A percentile compares a stretch with the other conserved stretches of the same genome.
Conservation (phyloP, 331 rosid species). For the Rhamnella rubrinervis region DNA sequence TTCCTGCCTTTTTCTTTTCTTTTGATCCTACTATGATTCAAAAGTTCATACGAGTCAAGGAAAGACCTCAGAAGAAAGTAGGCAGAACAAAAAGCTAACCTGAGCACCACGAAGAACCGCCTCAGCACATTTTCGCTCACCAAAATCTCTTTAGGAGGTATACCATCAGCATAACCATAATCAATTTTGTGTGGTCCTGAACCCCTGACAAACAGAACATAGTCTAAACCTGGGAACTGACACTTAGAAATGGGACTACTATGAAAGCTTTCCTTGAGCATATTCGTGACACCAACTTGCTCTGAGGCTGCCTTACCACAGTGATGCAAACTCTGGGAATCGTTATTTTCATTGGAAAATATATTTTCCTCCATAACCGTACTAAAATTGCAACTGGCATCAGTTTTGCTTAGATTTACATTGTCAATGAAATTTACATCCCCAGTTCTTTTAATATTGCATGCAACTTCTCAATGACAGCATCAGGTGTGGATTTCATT, state of each 20-base stretch:
- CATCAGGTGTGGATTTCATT: slow-evolving; percentile 55
- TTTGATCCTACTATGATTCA: background rate
- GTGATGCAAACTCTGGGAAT: slow-evolving; percentile 3
- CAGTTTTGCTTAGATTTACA: slow-evolving; percentile 3
- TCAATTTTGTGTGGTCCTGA: slow-evolving; percentile 74
- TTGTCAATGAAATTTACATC: slow-evolving; percentile 8
- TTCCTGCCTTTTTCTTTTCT: too few species aligned
- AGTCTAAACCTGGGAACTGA: slow-evolving; percentile 63
- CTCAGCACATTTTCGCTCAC: slow-evolving; percentile 96
- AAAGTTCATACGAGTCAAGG: background rate
- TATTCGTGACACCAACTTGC: slow-evolving; percentile 18
- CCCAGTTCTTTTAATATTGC: slow-evolving; percentile 30
- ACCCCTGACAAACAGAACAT: slow-evolving; percentile 79
- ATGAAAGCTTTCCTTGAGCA: slow-evolving; percentile 28
- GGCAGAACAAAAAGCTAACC: slow-evolving; percentile 33
- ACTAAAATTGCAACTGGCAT: slow-evolving; percentile 14
- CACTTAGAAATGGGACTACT: slow-evolving; percentile 53
- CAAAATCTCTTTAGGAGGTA: slow-evolving; percentile 74
- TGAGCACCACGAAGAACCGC: slow-evolving; percentile 98
- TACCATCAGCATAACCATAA: slow-evolving; percentile 51
- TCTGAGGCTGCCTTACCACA: slow-evolving; percentile 10
- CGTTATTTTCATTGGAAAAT: background rate
- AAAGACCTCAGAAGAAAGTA: background rate
- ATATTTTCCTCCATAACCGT: slow-evolving; percentile 1
- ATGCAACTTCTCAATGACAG: slow-evolving; percentile 50